Evolutionary conservation across 192 early-diverging fungal genomes (phyloP), one percentile per base, ranked within the genome.

Genomic region (Rhizophagus sp.): DNA sequence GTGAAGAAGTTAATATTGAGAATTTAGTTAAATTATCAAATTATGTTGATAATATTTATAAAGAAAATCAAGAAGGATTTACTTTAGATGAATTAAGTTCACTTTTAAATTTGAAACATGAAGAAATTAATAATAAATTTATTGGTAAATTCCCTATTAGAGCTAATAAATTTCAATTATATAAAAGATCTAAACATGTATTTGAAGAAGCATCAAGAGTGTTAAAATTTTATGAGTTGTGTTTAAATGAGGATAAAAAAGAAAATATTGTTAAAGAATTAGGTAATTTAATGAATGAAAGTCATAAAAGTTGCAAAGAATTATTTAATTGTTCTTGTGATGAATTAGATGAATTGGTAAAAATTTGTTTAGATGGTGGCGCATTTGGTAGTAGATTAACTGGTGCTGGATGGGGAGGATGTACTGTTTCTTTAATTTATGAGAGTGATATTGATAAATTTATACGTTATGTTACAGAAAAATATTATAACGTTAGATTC

Each of bases 361-460:
- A 62, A 1, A 81, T 95, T 80, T 92, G 91, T 41, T 88, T 88
- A 49, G 78, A 79, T 12, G 82, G 90, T 17, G 96, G 96, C 9
- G 90, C 96, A 11, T 85, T 89, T 74, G 97, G 97, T 30, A 93
- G 94, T 36, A 85, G 97, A 34, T 87, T 98, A 63, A 97, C 96
- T 4, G 96, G 97, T 17, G 97, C 97, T 57, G 97, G 97, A 15
- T 97, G 95, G 96, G 95, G 95, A 64, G 94, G 95, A 11, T 95
- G 95, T 83, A 93, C 94, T 0, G 96, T 97, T 25, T 91, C 90
- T 63, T 84, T 97, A 50, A 91, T 96, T 17, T 79, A 86, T 57
- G 87, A 86, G 73, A 82, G 87, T 62, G 80, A 86, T 13, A 88
- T 93, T 1, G 81, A 83, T 24, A 52, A 27, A 6, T 92, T 96